Evolutionary conservation across 768 basidiomycete genomes (phyloP), one percentile per base, ranked within the genome.

Genomic region (Suillus paluster): DNA sequence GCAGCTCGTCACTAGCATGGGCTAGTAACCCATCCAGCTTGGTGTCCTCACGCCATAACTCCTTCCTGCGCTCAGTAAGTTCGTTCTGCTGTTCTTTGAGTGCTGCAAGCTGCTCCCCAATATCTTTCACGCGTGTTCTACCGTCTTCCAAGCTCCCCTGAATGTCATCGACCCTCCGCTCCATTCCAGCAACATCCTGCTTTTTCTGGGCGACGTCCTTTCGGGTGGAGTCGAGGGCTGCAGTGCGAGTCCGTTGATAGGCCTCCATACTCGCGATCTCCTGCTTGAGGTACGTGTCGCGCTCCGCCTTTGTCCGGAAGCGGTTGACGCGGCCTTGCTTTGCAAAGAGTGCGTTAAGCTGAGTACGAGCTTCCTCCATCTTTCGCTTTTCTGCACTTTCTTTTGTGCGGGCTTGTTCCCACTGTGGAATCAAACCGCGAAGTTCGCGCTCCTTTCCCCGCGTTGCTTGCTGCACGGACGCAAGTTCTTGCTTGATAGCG

Each of bases 11-110:
- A 14, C 81, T 81, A 2, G 93, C 94, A 58, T 93, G 85, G 38
- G 82, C 83, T 2, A 94, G 87, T 17, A 90, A 80, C 61, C 89
- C 89, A 64, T 90, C 87, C 46, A 97, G 77, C 73, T 93, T 97
- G 0, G 93, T 89, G 64, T 99, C 97, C 74, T 97, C 95, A 67
- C 96, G 83, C 97, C 97, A 98, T 36, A 94, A 73, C 57, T 97
- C 95, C 82, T 97, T 97, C 67, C 95, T 79, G 73, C 86, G 84
- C 76, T 99, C 97, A 48, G 78, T 83, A 71, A 90, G 76, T 56
- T 86, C 89, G 27, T 81, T 82, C 65, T 89, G 84, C 69, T 90
- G 79, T 60, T 91, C 88, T 73, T 88, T 92, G 54, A 93, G 73
- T 60, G 71, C 71, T 0, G 76, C 75, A 19, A 89, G 75, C 65